Percentiles rank a stretch among this genome's conserved stretches.
Conservation (phyloP, 345 rosid species). For the Turnera subulata region DNA sequence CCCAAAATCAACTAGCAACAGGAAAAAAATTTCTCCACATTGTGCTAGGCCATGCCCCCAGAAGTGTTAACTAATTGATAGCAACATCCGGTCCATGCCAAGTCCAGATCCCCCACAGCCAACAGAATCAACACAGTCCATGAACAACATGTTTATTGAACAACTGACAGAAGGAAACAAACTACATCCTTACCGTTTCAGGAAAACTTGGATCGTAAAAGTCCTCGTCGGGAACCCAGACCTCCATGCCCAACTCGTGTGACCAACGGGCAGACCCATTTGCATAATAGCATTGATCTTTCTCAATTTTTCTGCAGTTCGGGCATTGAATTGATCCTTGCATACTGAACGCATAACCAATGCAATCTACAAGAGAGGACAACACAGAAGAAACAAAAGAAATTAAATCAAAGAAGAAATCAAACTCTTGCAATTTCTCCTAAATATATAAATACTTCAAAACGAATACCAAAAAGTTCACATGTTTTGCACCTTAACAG, state of each 20-base stretch:
- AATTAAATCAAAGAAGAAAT: background rate
- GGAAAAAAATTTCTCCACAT: too few species aligned
- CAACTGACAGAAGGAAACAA: background rate
- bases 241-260: constrained; percentile 59
- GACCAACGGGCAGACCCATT: constrained; percentile 46
- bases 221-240: constrained; percentile 58
- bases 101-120: too few species aligned
- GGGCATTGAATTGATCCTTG: constrained; percentile 86
- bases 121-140: background rate
- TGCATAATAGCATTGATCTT: constrained; percentile 68
- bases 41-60: too few species aligned
- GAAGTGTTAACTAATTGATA: too few species aligned
- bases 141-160: background rate
- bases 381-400: background rate
- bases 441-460: too few species aligned
- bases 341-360: constrained; percentile 74
- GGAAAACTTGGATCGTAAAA: constrained; percentile 44
- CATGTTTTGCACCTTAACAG: too few species aligned
- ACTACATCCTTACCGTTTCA: constrained; percentile 44
- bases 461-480: background rate
- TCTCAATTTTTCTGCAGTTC: constrained; percentile 67
- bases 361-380: constrained; percentile 49
- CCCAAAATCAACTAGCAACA: too few species aligned
- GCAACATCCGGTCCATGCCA: too few species aligned
- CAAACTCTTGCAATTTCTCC: background rate